Conservation (phyloP, 1,284 basidiomycete species). For the Malassezia restricta region DNA sequence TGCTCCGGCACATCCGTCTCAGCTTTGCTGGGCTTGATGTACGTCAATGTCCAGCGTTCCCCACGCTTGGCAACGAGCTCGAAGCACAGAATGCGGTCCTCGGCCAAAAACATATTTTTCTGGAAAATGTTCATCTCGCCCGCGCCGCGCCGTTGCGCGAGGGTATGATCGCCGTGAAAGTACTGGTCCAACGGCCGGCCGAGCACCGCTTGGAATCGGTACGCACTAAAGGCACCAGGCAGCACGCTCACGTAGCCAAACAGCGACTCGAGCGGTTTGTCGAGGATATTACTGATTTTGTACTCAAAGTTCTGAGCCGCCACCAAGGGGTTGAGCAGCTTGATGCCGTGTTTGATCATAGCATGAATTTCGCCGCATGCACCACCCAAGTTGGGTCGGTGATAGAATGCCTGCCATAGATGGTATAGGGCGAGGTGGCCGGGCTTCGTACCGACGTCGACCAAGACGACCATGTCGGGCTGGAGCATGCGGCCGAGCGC, state of each 20-base stretch:
- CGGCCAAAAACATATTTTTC: constrained; percentile 54
- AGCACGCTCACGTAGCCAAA: constrained; percentile 85
- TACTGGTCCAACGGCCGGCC: constrained; percentile 90
- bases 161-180: constrained; percentile 84
- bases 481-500: constrained; percentile 65
- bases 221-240: constrained; percentile 92
- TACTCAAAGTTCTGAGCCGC: constrained; percentile 93
- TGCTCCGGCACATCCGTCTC: constrained; percentile 87
- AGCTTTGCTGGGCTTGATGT: constrained; percentile 88
- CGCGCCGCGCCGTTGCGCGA: constrained; percentile 82
- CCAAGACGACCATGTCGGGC: constrained; percentile 41
- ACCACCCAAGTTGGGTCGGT: constrained; percentile 42
- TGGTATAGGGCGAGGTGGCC: constrained; percentile 42
- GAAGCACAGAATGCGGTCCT: constrained; percentile 74
- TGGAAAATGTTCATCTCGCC: constrained; percentile 97
- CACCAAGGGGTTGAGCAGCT: constrained; percentile 44
- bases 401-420: constrained; percentile 45
- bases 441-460: constrained; percentile 45
- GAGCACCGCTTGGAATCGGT: constrained; percentile 77
- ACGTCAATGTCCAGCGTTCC: constrained; percentile 77
- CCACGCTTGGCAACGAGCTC: constrained; percentile 79
- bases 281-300: constrained; percentile 67
- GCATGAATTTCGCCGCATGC: constrained; percentile 46
- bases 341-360: constrained; percentile 39
- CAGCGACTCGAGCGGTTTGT: constrained; percentile 82